Evolutionary conservation across 2,329 filamentous ascomycete genomes (phyloP).

Genomic region (Xylaria digitata): DNA sequence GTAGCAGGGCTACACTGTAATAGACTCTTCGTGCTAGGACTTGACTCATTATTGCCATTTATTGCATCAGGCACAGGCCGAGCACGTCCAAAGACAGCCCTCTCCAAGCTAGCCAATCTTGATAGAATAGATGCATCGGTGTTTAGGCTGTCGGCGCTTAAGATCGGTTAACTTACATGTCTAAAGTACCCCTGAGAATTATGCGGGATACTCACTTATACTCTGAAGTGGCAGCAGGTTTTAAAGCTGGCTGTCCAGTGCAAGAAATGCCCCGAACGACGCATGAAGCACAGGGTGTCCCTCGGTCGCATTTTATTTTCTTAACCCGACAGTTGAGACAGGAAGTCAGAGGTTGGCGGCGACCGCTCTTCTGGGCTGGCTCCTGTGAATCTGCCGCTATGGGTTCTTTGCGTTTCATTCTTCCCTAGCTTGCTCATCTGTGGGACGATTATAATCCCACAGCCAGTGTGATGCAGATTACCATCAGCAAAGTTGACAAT

Average conservation of each 20-base stretch:
- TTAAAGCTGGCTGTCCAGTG: slow-evolving; percentile 28
- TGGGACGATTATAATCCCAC: neutral
- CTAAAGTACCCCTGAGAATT: neutral
- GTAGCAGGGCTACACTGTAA: slow-evolving; percentile 9
- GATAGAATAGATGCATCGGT: slow-evolving; percentile 40
- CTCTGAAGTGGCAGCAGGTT: slow-evolving; percentile 7
- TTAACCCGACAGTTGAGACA: slow-evolving; percentile 50
- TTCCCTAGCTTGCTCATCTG: neutral
- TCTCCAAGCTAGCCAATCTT: slow-evolving; percentile 45
- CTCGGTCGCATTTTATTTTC: slow-evolving; percentile 51
- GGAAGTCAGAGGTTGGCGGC: slow-evolving; percentile 49
- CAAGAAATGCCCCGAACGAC: slow-evolving; percentile 45
- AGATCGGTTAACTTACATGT: slow-evolving; percentile 14
- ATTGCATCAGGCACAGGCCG: neutral
- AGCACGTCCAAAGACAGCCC: slow-evolving; percentile 44
- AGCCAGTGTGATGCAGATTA: neutral
- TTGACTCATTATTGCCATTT: neutral
- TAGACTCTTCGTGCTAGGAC: neutral
- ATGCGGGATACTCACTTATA: slow-evolving; percentile 22
- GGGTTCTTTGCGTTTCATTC: slow-evolving; percentile 39
- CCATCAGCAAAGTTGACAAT: neutral
- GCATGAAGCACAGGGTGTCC: slow-evolving; percentile 48
- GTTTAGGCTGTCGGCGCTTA: slow-evolving; percentile 6
- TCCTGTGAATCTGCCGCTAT: neutral
- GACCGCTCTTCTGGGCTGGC: slow-evolving; percentile 16